Evolutionary conservation across 805 yeast genomes (phyloP).

Genomic region (Candida manassasensis): DNA sequence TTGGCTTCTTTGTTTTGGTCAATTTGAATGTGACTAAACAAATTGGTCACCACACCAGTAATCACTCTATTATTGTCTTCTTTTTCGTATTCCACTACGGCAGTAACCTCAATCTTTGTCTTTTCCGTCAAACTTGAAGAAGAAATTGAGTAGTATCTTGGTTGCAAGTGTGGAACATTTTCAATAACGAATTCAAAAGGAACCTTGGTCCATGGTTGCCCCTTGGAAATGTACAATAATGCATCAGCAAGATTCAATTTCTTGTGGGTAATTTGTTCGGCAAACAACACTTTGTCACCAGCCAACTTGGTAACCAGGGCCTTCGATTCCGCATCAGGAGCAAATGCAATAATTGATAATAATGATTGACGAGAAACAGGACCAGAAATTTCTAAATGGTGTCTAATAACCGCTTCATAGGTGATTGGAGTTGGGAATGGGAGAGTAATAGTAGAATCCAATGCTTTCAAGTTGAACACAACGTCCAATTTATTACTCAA

Average conservation of each 20-base stretch:
- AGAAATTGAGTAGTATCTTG: slow-evolving; percentile 94
- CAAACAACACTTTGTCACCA: slow-evolving; percentile 65
- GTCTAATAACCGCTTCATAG: slow-evolving; percentile 79
- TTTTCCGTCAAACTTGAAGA: slow-evolving; percentile 81
- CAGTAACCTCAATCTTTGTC: slow-evolving; percentile 74
- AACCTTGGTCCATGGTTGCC: slow-evolving; percentile 64
- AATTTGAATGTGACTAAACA: slow-evolving; percentile 67
- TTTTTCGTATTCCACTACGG: slow-evolving; percentile 75
- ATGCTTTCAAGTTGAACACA: slow-evolving; percentile 60
- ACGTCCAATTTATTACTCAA: slow-evolving; percentile 47
- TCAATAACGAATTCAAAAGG: slow-evolving; percentile 86
- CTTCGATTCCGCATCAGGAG: slow-evolving; percentile 63
- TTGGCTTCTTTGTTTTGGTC: slow-evolving; percentile 46
- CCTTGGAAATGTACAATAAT: slow-evolving; percentile 55
- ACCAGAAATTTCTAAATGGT: slow-evolving; percentile 87
- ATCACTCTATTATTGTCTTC: slow-evolving; percentile 30
- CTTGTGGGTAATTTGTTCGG: slow-evolving; percentile 54
- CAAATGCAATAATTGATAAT: slow-evolving; percentile 68
- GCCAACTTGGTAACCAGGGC: slow-evolving; percentile 50
- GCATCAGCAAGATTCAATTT: slow-evolving; percentile 75
- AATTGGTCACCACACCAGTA: slow-evolving; percentile 88
- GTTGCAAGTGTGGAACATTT: slow-evolving; percentile 74
- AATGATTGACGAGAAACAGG: slow-evolving; percentile 88
- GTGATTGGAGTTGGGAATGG: slow-evolving; percentile 82
- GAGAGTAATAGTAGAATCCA: slow-evolving; percentile 62